Evolutionary conservation across 768 basidiomycete genomes (phyloP).

Genomic region (Mycena floridula): DNA sequence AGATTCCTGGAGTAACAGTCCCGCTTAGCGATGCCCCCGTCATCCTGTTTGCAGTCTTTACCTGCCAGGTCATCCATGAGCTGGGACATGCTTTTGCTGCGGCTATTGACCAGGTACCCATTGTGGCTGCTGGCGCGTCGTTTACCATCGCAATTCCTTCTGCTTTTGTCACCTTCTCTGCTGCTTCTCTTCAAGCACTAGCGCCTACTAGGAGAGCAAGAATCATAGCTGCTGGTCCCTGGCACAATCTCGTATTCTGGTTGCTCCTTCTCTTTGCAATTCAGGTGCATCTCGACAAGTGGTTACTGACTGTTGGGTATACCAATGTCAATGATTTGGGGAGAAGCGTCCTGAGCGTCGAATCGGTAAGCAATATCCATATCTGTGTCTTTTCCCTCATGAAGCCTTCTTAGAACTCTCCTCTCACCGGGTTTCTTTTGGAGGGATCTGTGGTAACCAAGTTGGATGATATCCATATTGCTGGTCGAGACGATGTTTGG

Average conservation of each 20-base stretch:
- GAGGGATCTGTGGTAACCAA: conserved; percentile 54
- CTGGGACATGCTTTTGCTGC: conserved; percentile 73
- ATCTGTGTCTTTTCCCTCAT: neutral
- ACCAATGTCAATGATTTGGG: conserved; percentile 46
- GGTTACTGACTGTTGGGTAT: conserved; percentile 40
- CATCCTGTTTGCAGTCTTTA: conserved; percentile 54
- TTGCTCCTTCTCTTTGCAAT: conserved; percentile 34
- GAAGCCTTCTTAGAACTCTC: conserved; percentile 43
- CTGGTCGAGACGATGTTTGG: conserved; percentile 36
- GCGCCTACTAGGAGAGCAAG: conserved; percentile 42
- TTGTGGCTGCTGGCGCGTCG: conserved; percentile 55
- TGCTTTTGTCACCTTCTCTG: conserved; percentile 64
- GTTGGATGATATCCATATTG: conserved; percentile 58
- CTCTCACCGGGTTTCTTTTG: conserved; percentile 49
- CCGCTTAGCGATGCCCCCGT: conserved; percentile 67
- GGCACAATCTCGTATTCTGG: conserved; percentile 69
- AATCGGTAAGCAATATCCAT: conserved; percentile 38
- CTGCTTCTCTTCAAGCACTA: conserved; percentile 30
- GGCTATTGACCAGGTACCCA: conserved; percentile 65
- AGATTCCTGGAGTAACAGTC: conserved; percentile 83
- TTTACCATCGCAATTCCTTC: conserved; percentile 63
- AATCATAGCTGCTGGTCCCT: conserved; percentile 68
- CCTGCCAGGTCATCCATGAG: conserved; percentile 74
- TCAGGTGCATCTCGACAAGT: conserved; percentile 1
- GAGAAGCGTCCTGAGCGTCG: conserved; percentile 47